Evolutionary conservation across 139 green algal species (phyloP), one percentile per base, ranked within the genome.

Genomic region (Tetradesmus lagerheimii): DNA sequence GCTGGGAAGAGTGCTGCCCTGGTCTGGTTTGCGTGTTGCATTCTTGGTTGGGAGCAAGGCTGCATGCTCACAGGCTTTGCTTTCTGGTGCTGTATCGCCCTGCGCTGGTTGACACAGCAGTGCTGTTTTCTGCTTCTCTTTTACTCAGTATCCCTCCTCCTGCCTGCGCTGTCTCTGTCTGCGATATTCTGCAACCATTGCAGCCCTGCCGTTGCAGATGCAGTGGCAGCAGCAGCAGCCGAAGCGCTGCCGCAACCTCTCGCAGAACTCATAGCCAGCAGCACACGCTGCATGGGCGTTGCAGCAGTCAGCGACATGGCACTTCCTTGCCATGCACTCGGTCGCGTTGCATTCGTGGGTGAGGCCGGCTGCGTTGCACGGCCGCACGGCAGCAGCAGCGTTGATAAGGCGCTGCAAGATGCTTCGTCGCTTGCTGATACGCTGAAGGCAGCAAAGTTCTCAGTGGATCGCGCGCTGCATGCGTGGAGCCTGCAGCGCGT

Each of bases 281-380:
- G 43, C 71, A 82, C 14, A 6, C 20, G 45, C 71, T 76, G 43
- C 85, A 89, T 89, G 71, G 57, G 35, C 43, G 85, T 83, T 14
- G 62, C 85, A 47, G 39, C 85, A 71, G 35, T 89, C 39, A 84
- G 31, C 16, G 85, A 89, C 43, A 74, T 89, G 85, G 74, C 45
- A 25, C 31, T 83, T 5, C 74, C 85, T 18, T 41, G 80, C 43
- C 41, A 78, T 9, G 74, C 66, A 18, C 25, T 81, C n/a, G 62
- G 66, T 80, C 50, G 80, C 29, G 80, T 91, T 41, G 85, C 85
- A 34, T 83, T 87, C 27, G 62, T 62, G 11, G 84, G 81, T 12
- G n/a, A 83, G 31, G 34, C 41, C 2, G 81, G 62, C 89, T 81
- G 81, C 38, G 71, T 87, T 12, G n/a, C 64, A 1, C 71, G 89